These are phyloP conservation scores for Calonectria pauciramosa DNA, from an alignment of 2,329 filamentous ascomycete genomes.

Conservation along the genomic window DNA sequence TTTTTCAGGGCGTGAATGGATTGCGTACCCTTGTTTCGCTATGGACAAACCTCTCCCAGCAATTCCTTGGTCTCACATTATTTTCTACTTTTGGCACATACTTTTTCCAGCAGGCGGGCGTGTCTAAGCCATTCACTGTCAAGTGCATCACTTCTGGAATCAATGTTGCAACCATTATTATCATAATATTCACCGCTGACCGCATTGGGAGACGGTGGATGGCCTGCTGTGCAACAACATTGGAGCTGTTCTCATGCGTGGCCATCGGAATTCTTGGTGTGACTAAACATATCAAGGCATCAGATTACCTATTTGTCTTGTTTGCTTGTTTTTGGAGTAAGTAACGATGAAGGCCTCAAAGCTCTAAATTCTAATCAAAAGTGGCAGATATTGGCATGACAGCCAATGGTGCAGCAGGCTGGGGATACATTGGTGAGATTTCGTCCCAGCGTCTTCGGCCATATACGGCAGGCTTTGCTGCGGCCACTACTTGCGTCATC, in stretches of 20 bases:
- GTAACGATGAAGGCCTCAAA: not conserved
- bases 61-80: slow-evolving; percentile 33
- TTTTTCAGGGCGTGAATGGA: slow-evolving; percentile 49
- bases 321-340: slow-evolving; percentile 34
- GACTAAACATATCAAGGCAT: slow-evolving; percentile 14
- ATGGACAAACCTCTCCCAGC: slow-evolving; percentile 44
- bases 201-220: slow-evolving; percentile 27
- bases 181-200: slow-evolving; percentile 29
- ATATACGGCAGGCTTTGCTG: slow-evolving; percentile 48
- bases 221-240: slow-evolving; percentile 28
- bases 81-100: slow-evolving; percentile 65
- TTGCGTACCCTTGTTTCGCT: slow-evolving; percentile 47
- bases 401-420: slow-evolving; percentile 42
- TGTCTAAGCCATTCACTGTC: slow-evolving; percentile 39
- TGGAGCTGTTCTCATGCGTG: slow-evolving; percentile 22
- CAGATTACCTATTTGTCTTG: slow-evolving; percentile 27
- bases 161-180: slow-evolving; percentile 31
- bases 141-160: slow-evolving; percentile 38
- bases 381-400: not conserved
- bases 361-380: not conserved
- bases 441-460: slow-evolving; percentile 51
- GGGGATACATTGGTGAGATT: slow-evolving; percentile 51
- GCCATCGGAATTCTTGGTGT: slow-evolving; percentile 33
- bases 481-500: slow-evolving; percentile 43
- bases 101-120: slow-evolving; percentile 52